phyloP scores from a whole-genome alignment of 148 eudicot genomes.

The Heliamphora exappendiculata region DNA sequence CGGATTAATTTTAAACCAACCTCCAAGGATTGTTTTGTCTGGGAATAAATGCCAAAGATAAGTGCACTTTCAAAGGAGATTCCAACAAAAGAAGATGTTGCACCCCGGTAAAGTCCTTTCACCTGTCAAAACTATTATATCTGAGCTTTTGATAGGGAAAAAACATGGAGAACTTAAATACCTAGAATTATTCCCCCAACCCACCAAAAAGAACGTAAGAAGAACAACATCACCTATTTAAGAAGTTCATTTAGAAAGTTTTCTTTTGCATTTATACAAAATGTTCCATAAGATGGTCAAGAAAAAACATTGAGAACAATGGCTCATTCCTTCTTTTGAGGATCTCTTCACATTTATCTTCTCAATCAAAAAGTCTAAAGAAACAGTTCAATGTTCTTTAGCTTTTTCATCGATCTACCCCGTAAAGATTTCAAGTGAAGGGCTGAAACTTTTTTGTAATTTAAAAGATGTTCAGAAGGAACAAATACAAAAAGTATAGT shows the following conservation, averaged over 20 bases:
- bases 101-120: constrained; percentile 92
- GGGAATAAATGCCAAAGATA: constrained; percentile 82
- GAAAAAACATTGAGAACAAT: background rate
- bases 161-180: constrained; percentile 8
- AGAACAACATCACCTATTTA: background rate
- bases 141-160: background rate
- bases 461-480: background rate
- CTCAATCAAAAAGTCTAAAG: background rate
- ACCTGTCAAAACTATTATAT: constrained; percentile 40
- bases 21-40: constrained; percentile 70
- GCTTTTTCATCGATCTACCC: background rate
- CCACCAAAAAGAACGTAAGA: background rate
- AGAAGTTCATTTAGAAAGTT: background rate
- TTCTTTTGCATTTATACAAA: background rate
- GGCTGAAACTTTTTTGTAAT: background rate
- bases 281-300: background rate
- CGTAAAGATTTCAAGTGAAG: background rate
- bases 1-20: constrained; percentile 23
- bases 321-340: background rate
- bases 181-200: background rate
- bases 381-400: background rate
- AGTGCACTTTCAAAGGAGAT: constrained; percentile 92
- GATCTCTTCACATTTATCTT: too few species aligned
- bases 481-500: too few species aligned
- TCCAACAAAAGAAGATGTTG: constrained; percentile 81